Evolutionary conservation across 2,329 filamentous ascomycete genomes (phyloP).

Genomic region (Pestalotiopsis fici): DNA sequence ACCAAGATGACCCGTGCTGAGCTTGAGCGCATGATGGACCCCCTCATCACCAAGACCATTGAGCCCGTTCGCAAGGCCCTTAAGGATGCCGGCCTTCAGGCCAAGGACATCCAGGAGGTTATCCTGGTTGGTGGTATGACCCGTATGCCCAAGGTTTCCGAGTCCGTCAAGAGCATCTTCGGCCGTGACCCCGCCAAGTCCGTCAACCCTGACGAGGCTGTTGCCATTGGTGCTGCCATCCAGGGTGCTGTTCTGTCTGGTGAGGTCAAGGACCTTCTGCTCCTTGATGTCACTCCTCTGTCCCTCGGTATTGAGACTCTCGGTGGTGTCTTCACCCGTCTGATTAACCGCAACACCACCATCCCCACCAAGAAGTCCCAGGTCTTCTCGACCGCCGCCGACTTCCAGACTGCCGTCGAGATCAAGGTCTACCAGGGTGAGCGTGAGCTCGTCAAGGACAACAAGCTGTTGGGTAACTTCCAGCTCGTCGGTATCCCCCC

Average conservation of each 20-base stretch:
- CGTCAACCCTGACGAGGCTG: conserved; percentile 97
- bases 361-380: conserved; percentile 99
- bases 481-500: conserved; percentile 97
- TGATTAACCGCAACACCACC: conserved; percentile 99
- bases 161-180: conserved; percentile 96
- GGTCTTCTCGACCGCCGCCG: conserved; percentile 94
- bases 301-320: conserved; percentile 98
- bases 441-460: conserved; percentile 97
- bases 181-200: conserved; percentile 96
- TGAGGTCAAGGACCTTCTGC: conserved; percentile 93
- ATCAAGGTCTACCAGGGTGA: conserved; percentile 99
- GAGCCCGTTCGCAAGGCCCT: conserved; percentile 95
- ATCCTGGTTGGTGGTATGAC: conserved; percentile 99
- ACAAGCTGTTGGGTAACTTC: conserved; percentile 99
- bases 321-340: conserved; percentile 93
- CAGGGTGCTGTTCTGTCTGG: conserved; percentile 96
- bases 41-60: conserved; percentile 81
- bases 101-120: conserved; percentile 95
- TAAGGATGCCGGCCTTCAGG: conserved; percentile 88
- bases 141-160: conserved; percentile 97
- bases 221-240: conserved; percentile 95
- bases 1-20: conserved; percentile 88
- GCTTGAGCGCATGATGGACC: conserved; percentile 90
- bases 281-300: conserved; percentile 93
- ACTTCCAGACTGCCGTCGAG: conserved; percentile 98